These are phyloP conservation scores for Rhynchosporium secalis DNA, from an alignment of 2,329 filamentous ascomycete species.

Conservation along the genomic window DNA sequence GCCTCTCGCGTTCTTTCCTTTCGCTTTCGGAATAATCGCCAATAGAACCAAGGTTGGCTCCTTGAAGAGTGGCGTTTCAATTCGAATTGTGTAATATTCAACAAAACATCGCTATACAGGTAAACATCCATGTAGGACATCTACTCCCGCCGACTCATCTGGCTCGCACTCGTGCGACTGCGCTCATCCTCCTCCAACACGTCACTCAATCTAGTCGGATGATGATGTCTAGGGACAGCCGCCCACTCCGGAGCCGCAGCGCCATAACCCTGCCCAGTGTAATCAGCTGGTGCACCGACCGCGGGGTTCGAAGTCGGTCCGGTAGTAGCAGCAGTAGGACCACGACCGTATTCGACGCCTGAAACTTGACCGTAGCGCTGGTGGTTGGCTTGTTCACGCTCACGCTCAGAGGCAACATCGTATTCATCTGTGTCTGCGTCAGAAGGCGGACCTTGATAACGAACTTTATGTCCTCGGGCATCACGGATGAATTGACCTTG, in stretches of 20 bases:
- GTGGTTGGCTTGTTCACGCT: constrained; percentile 33
- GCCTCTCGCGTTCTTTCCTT: neutral
- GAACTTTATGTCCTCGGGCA: constrained; percentile 59
- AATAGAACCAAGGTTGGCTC: neutral
- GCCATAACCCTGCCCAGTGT: constrained; percentile 66
- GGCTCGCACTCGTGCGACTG: constrained; percentile 64
- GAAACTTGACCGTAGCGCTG: constrained; percentile 33
- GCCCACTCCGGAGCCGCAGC: constrained; percentile 70
- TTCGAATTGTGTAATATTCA: neutral
- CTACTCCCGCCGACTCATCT: constrained; percentile 34
- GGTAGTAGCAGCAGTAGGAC: constrained; percentile 27
- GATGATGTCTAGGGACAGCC: constrained; percentile 73
- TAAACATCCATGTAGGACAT: neutral
- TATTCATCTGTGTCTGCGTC: constrained; percentile 58
- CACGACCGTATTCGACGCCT: constrained; percentile 35
- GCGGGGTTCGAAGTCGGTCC: constrained; percentile 27
- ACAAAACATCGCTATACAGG: neutral
- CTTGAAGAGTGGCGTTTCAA: constrained; percentile 1
- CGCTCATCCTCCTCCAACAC: constrained; percentile 84
- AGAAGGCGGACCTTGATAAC: constrained; percentile 48
- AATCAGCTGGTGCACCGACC: constrained; percentile 51
- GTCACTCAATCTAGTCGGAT: constrained; percentile 85
- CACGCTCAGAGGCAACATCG: constrained; percentile 45
- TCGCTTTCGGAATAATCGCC: no score
- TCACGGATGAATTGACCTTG: constrained; percentile 63